Evolutionary conservation across 179 eudicot species (phyloP), one percentile per base, ranked within the genome.

Genomic region (Dionaea muscipula): DNA sequence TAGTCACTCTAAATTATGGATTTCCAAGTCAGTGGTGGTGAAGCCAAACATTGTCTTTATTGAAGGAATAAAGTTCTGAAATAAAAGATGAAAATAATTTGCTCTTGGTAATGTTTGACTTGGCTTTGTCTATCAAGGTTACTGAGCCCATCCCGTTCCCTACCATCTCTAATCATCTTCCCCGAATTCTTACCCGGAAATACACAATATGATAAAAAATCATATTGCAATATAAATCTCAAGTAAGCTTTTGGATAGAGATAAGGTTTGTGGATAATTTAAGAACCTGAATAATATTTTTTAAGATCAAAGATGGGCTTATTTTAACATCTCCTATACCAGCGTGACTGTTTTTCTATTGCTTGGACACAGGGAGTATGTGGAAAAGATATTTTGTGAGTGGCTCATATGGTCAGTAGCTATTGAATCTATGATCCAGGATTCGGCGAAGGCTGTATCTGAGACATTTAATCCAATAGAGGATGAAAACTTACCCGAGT

Each of bases 401-500:
- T 51, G 53, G 20, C 37, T 51, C 55, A 51, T 26, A 51, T 40
- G 57, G 53, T 61, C 11, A 19, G 57, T 61, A 22, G 50, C 40
- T 61, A 36, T 48, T 23, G 37, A 50, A 15, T 60, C 56, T 2
- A 50, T 49, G 48, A 36, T 23, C 57, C 26, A 51, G n/a, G 57
- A 51, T 26, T 38, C 16, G 20, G 28, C n/a, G 41, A 61, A 53
- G 65, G 43, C 13, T 44, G 12, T 52, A 28, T 21, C 41, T 2
- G 50, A 52, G 51, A 19, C 65, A 51, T 61, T 51, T 12, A 61
- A 61, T 40, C 51, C 51, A 61, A 35, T 1, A 26, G 65, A 52
- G 18, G 20, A 51, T 25, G 55, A 9, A n/a, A 51, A 26, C 35
- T 15, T 9, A 51, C 55, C 37, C n/a, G 35, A 24, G 13, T 25